Conservation (phyloP, 129 eudicot genomes). For the Deinandra increscens region DNA sequence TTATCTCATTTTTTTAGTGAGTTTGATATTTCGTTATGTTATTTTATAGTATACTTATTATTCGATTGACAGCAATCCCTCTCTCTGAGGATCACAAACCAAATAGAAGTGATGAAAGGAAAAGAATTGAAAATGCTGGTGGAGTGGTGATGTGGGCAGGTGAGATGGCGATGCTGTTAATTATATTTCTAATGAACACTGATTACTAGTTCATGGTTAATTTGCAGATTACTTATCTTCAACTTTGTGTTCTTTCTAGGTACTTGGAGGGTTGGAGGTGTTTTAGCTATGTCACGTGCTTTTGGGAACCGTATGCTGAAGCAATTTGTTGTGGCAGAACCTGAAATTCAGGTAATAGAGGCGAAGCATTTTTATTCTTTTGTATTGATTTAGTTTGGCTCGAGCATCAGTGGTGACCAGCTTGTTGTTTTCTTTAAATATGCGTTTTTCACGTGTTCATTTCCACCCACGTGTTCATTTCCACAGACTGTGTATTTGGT, state of each 20-base stretch:
- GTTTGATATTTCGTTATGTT: background rate
- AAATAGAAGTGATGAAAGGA: constrained; percentile 82
- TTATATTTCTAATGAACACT: background rate
- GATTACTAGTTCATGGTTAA: background rate
- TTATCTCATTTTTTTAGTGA: constrained; percentile 2
- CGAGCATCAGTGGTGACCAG: background rate
- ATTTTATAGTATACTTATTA: background rate
- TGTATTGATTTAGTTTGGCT: background rate
- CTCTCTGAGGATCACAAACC: constrained; percentile 96
- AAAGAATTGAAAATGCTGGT: constrained; percentile 90
- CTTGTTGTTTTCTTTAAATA: background rate
- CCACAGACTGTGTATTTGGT: background rate
- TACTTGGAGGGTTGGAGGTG: constrained; percentile 97
- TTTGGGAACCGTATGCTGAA: constrained; percentile 92
- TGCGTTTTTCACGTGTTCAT: background rate
- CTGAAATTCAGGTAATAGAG: constrained; percentile 75
- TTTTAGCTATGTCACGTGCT: constrained; percentile 96
- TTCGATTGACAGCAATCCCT: constrained; percentile 59
- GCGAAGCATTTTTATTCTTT: background rate
- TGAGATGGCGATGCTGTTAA: constrained; percentile 16
- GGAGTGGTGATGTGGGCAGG: constrained; percentile 98
- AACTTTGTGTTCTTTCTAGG: constrained; percentile 40
- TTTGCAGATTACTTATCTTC: constrained; percentile 1
- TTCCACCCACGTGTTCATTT: background rate
- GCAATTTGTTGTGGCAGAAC: constrained; percentile 83